Evolutionary conservation across 139 green algal genomes (phyloP), one percentile per base, ranked within the genome.

Genomic region (Coccomyxa sp.): DNA sequence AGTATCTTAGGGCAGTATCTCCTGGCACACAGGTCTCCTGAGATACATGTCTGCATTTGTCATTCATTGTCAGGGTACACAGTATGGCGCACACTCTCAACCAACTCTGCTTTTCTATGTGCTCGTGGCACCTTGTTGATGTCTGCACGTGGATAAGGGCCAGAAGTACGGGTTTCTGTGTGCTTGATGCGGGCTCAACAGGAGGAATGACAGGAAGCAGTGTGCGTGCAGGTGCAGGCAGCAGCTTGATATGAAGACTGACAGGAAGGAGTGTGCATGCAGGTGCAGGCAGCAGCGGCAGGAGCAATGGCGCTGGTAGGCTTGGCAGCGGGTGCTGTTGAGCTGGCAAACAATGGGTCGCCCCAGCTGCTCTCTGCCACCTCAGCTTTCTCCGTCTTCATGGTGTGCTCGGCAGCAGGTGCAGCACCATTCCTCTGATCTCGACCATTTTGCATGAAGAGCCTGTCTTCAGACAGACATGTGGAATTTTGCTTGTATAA

Each of bases 401-500:
- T 87, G 25, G 38, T 81, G 63, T 84, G 81, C 81, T 23, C 81
- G 10, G 67, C 51, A 60, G 84, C 84, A 86, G 83, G 83, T 81
- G 58, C 4, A 18, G 13, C 28, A 28, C 38, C 77, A n/a, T 63
- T 27, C 71, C 27, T 30, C 71, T 16, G 3, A 51, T 51, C 7
- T 7, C 7, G 38, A 51, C 38, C 38, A 3, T 51, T 51, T 51
- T 51, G 3, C 7, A n/a, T n/a, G n/a, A n/a, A n/a, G n/a, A n/a
- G n/a, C n/a, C n/a, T n/a, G n/a, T n/a, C n/a, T n/a, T n/a, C n/a
- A n/a, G n/a, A n/a, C n/a, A n/a, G n/a, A n/a, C n/a, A n/a, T n/a
- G n/a, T n/a, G n/a, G n/a, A n/a, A n/a, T n/a, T n/a, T n/a, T n/a
- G n/a, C n/a, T n/a, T n/a, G n/a, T n/a, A n/a, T n/a, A n/a, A n/a